Conservation (phyloP, 2,329 filamentous ascomycete genomes). For the Penicillium sp. region DNA sequence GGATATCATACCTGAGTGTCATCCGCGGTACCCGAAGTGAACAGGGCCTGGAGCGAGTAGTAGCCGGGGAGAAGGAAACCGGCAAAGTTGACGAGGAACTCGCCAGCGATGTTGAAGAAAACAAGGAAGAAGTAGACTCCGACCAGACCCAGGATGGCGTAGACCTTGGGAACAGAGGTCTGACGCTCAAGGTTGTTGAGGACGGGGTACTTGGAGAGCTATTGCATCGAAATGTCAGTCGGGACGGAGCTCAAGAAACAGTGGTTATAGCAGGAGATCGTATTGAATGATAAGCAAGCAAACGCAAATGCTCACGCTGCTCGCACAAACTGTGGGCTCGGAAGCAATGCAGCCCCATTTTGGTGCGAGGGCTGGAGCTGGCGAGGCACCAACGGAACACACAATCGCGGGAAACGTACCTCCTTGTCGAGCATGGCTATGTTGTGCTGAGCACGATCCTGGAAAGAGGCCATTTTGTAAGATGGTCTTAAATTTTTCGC, state of each 20-base stretch:
- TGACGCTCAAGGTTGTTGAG: conserved; percentile 69
- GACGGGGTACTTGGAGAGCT: conserved; percentile 66
- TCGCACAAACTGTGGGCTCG: not conserved
- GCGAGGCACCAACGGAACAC: conserved; percentile 22
- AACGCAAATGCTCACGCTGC: not conserved
- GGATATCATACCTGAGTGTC: conserved; percentile 59
- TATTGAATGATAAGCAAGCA: not conserved
- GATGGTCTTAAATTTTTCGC: conserved; percentile 11
- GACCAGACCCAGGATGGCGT: conserved; percentile 62
- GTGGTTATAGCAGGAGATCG: not conserved
- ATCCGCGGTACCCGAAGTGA: conserved; percentile 59
- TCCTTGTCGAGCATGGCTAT: conserved; percentile 68
- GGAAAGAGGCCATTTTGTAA: conserved; percentile 49
- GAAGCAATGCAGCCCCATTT: conserved; percentile 7
- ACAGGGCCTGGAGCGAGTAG: conserved; percentile 64
- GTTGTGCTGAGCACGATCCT: conserved; percentile 62
- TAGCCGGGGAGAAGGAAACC: conserved; percentile 65
- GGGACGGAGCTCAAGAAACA: conserved; percentile 1
- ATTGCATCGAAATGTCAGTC: conserved; percentile 9
- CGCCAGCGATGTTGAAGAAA: conserved; percentile 70
- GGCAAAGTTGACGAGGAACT: conserved; percentile 66
- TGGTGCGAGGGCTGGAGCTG: conserved; percentile 17
- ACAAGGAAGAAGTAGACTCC: conserved; percentile 68
- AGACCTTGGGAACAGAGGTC: conserved; percentile 67
- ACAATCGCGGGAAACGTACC: conserved; percentile 46